Percentiles rank a stretch among this genome's conserved stretches.
phyloP scores from a whole-genome alignment of 139 green algal species.

The Raphidocelis subcapitata region DNA sequence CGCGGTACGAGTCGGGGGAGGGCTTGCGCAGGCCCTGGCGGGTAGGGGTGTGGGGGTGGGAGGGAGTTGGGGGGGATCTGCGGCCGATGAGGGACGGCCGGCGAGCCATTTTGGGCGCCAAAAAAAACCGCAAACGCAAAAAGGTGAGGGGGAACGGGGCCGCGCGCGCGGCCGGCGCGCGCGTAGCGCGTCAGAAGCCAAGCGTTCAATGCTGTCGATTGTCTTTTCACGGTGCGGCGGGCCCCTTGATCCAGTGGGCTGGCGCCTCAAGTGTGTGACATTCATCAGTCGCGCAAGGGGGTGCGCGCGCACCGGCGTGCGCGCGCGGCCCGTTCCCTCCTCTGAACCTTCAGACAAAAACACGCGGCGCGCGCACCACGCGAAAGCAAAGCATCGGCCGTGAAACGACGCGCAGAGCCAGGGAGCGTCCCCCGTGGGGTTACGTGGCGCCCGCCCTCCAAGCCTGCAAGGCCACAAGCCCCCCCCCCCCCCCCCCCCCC shows the following conservation, averaged over 20 bases:
- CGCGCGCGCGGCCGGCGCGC: not conserved
- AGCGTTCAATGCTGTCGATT: constrained; percentile 44
- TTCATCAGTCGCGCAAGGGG: constrained; percentile 23
- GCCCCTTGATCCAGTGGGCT: constrained; percentile 25
- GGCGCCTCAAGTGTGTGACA: constrained; percentile 31
- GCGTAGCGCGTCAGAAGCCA: constrained; percentile 50
- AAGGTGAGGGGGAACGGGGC: not conserved
- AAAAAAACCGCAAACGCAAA: not conserved
- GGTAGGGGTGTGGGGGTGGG: not conserved
- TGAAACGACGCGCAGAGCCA: not conserved
- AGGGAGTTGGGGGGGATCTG: not conserved
- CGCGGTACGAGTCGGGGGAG: constrained; percentile 42
- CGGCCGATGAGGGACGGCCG: not conserved
- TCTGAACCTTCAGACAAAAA: not conserved
- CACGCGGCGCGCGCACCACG: not conserved
- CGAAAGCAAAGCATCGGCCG: not conserved
- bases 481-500: no score
- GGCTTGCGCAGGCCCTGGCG: constrained; percentile 74
- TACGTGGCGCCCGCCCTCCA: no score
- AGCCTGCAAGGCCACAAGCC: no score
- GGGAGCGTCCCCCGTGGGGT: not conserved
- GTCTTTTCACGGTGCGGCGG: constrained; percentile 31
- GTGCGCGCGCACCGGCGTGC: not conserved
- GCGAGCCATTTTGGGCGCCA: not conserved
- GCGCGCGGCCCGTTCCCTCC: not conserved